phyloP scores from a whole-genome alignment of 176 grass and related monocot species.

The Aegilops speltoides region DNA sequence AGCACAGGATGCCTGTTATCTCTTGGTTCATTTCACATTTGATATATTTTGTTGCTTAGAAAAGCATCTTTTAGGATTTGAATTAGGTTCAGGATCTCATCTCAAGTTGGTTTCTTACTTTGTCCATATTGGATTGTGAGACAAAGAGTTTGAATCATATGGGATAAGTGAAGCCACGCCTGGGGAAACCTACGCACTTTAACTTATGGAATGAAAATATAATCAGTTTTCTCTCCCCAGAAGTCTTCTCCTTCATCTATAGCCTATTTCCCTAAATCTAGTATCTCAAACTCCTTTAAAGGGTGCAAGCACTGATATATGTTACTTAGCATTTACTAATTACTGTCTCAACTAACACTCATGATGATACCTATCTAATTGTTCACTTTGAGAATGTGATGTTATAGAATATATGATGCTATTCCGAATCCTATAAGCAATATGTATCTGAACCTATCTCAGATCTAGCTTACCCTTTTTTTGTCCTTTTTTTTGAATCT shows the following conservation, averaged over 20 bases:
- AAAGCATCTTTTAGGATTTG: not conserved
- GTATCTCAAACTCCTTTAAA: not conserved
- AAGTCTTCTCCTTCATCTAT: not conserved
- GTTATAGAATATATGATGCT: not conserved
- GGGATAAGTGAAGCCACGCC: not conserved
- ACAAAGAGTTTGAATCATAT: not conserved
- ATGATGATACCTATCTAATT: not conserved
- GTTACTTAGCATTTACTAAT: not conserved
- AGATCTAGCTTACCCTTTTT: not conserved
- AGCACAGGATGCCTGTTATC: not conserved
- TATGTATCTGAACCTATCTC: not conserved
- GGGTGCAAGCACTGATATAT: not conserved
- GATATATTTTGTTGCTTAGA: not conserved
- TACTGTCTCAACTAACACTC: not conserved
- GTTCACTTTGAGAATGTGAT: not conserved
- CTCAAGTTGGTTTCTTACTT: not conserved
- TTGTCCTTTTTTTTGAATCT: not conserved
- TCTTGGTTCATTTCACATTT: not conserved
- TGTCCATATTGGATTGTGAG: not conserved
- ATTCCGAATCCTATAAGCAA: not conserved
- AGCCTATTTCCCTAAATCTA: not conserved
- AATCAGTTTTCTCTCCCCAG: not conserved
- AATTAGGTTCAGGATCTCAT: not conserved
- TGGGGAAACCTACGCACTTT: not conserved
- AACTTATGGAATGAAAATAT: not conserved